phyloP scores from a whole-genome alignment of 192 early-diverging fungal species.

The Dimargaris cristalligena region DNA sequence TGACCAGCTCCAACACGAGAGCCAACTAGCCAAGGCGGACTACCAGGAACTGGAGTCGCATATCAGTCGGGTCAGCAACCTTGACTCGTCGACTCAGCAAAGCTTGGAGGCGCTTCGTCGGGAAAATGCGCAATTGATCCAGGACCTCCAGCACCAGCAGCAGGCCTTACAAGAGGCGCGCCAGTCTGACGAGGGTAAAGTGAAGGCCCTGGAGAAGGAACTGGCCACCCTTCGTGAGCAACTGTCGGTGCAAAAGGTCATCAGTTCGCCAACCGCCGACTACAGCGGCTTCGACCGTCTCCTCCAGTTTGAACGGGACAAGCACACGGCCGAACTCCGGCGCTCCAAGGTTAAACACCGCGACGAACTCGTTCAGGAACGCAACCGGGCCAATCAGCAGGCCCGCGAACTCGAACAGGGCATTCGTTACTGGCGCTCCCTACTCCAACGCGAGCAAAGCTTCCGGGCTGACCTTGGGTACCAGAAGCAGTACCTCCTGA shows the following conservation, averaged over 20 bases:
- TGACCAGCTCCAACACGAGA: slow-evolving; percentile 1
- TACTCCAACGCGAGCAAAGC: slow-evolving; percentile 12
- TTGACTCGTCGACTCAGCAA: background rate
- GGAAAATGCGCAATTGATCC: background rate
- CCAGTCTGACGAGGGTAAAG: background rate
- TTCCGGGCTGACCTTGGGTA: slow-evolving; percentile 14
- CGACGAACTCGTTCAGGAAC: slow-evolving; percentile 3
- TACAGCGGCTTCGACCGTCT: background rate
- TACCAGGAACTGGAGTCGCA: background rate
- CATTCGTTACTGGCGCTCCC: slow-evolving; percentile 5
- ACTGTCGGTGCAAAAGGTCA: background rate
- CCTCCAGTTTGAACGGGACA: slow-evolving; percentile 3
- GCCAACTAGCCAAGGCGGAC: background rate
- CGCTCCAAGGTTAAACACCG: background rate
- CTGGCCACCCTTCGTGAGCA: background rate
- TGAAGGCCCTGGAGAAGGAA: slow-evolving; percentile 4
- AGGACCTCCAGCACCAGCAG: background rate
- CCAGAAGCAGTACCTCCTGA: slow-evolving; percentile 15
- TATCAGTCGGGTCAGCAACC: background rate
- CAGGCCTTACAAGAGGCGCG: background rate
- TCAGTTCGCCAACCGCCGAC: background rate
- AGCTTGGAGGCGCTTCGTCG: background rate
- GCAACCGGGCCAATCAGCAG: slow-evolving; percentile 10
- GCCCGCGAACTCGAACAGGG: slow-evolving; percentile 1
- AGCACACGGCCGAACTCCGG: background rate